phyloP scores from a whole-genome alignment of 2,329 filamentous ascomycete genomes.

The Mariannaea sp. region DNA sequence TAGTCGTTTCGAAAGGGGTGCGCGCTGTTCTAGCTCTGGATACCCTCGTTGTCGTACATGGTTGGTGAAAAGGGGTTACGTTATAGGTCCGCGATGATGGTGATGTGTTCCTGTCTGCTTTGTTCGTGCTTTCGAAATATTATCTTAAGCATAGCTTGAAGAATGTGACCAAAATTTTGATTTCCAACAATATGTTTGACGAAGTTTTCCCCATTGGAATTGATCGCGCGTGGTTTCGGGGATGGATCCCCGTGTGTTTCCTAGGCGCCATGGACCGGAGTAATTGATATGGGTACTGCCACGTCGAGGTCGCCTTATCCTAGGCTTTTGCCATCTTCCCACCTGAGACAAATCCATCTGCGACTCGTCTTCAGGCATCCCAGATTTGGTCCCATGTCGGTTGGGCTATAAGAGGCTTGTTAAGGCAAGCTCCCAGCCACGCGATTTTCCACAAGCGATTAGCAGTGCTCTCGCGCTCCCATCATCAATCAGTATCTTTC shows the following conservation, averaged over 20 bases:
- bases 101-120: conserved; percentile 18
- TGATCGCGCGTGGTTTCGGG: conserved; percentile 3
- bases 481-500: background rate
- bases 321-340: conserved; percentile 7
- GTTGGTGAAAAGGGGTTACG: conserved; percentile 17
- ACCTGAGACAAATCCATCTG: conserved; percentile 5
- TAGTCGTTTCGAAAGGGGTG: conserved; percentile 26
- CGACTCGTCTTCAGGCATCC: conserved; percentile 4
- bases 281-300: conserved; percentile 6
- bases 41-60: conserved; percentile 27
- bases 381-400: conserved; percentile 3
- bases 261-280: conserved; percentile 2
- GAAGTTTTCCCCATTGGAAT: conserved; percentile 3
- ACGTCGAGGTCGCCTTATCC: conserved; percentile 10
- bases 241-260: conserved; percentile 8
- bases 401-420: conserved; percentile 8
- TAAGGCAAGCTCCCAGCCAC: conserved; percentile 10
- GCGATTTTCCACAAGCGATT: background rate
- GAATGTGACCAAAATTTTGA: background rate
- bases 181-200: conserved; percentile 12
- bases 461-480: background rate
- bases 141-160: conserved; percentile 3
- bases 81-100: conserved; percentile 14
- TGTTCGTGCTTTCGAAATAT: conserved; percentile 13
- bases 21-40: conserved; percentile 30